Base-by-base conservation (phyloP, 2,329 filamentous ascomycete genomes). In the Scedosporium aurantiacum region DNA sequence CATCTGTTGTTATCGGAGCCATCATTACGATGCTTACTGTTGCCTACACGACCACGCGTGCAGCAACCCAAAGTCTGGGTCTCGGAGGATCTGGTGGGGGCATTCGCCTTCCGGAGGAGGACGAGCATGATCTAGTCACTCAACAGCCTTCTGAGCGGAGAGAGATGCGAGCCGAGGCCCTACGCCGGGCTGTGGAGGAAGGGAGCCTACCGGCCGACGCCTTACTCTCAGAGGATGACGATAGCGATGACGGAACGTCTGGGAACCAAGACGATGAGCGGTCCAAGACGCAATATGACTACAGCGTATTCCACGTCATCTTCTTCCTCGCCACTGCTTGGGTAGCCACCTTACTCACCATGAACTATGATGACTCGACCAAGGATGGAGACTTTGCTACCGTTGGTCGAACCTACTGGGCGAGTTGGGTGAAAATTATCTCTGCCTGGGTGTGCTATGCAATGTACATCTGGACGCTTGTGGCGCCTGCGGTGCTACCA, bases 401-500 rank as follows among this genome's bases (percentile, higher is more conserved):
- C 0, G 93, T 99, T 3, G 94, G 94, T 21, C 82, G 94, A 63
- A 97, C 93, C 4, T 96, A 97, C 75, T 96, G 91, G 83, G 94
- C 94, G 37, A 96, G 91, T 70, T 99, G 95, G 94, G 91, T 97
- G 67, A 99, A 99, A 84, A 97, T 99, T 73, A 86, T 97, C 60
- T 96, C 92, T 74, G 87, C 93, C 18, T 99, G 94, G 94, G 87
- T 94, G 61, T 99, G 94, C 77, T 97, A 99, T 74, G 86, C 79
- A 59, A 89, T 99, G 74, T 99, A 97, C 70, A 83, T 86, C 28
- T 99, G 94, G 94, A 96, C 90, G 18, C 74, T 99, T 67, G 80
- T 96, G 52, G 94, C 94, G 54, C 94, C 94, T 2, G 81, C 95
- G 43, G 75, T 95, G 54, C 73, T 96, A 68, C 92, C 93, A 2